These are phyloP conservation scores for Wickerhamiella kurtzmanii DNA, from an alignment of 805 yeast species.

Conservation along the genomic window DNA sequence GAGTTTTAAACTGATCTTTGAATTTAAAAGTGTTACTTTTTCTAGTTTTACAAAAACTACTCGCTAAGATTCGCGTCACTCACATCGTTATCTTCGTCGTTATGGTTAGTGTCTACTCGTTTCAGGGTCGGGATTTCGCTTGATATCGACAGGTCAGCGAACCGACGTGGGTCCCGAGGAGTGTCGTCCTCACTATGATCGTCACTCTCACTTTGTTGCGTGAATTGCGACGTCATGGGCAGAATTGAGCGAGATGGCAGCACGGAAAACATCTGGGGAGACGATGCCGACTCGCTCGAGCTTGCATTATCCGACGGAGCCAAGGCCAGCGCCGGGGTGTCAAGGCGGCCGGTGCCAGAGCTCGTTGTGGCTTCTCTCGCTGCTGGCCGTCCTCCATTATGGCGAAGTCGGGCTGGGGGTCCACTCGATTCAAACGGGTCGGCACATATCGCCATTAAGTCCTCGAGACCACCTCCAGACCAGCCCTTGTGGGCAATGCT, in stretches of 20 bases:
- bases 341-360: not conserved
- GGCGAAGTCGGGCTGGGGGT: not conserved
- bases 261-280: not conserved
- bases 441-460: constrained; percentile 45
- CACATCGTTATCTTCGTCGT: not conserved
- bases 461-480: constrained; percentile 79
- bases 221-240: not conserved
- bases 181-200: not conserved
- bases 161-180: not conserved
- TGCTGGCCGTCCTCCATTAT: too few relatives aligned
- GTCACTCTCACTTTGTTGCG: not conserved
- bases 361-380: not conserved
- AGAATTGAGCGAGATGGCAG: not conserved
- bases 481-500: constrained; percentile 74
- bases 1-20: too few relatives aligned
- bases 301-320: not conserved
- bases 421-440: constrained; percentile 39
- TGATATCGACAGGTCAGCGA: not conserved
- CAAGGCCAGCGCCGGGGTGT: not conserved
- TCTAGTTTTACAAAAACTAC: too few relatives aligned
- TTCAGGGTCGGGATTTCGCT: too few relatives aligned
- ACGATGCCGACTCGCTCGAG: not conserved
- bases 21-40: too few relatives aligned
- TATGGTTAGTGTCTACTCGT: too few relatives aligned
- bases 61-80: too few relatives aligned